Evolutionary conservation across 768 basidiomycete genomes (phyloP).

Genomic region (Leccinum disarticulatum): DNA sequence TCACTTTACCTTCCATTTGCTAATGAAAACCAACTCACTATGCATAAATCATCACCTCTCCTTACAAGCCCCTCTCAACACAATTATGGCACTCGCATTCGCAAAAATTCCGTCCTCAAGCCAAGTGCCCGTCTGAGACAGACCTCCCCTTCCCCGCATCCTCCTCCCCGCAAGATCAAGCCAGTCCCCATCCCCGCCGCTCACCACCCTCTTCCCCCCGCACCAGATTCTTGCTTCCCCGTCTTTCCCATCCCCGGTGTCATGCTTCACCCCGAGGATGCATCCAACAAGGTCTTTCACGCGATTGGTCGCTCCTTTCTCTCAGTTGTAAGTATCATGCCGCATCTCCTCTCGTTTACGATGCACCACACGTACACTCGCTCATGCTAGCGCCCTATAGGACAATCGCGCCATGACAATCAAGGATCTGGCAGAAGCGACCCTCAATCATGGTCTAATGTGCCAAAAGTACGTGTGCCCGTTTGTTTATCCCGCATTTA

Average conservation of each 20-base stretch:
- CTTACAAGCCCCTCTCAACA: constrained; percentile 23
- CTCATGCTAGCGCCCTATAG: constrained; percentile 34
- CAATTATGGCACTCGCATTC: constrained; percentile 55
- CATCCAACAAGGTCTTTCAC: constrained; percentile 66
- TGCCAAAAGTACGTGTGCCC: constrained; percentile 67
- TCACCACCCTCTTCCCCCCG: constrained; percentile 19
- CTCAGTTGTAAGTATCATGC: constrained; percentile 56
- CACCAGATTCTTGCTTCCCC: constrained; percentile 29
- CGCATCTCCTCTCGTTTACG: constrained; percentile 15
- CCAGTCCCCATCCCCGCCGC: constrained; percentile 28
- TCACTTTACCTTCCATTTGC: constrained; percentile 13
- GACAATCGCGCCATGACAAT: constrained; percentile 84
- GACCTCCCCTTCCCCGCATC: constrained; percentile 39
- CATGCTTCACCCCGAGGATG: constrained; percentile 74
- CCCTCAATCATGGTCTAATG: constrained; percentile 59
- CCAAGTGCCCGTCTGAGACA: constrained; percentile 53
- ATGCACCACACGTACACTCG: constrained; percentile 18
- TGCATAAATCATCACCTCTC: constrained; percentile 15
- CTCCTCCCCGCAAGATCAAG: constrained; percentile 34
- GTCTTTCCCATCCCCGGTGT: constrained; percentile 62
- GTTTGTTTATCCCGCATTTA: constrained; percentile 6
- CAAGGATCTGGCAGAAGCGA: constrained; percentile 79
- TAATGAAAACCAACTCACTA: constrained; percentile 21
- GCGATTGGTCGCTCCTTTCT: constrained; percentile 73
- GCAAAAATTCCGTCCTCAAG: constrained; percentile 51